Evolutionary conservation across 306 rosid species (phyloP).

Genomic region (Castanea crenata): DNA sequence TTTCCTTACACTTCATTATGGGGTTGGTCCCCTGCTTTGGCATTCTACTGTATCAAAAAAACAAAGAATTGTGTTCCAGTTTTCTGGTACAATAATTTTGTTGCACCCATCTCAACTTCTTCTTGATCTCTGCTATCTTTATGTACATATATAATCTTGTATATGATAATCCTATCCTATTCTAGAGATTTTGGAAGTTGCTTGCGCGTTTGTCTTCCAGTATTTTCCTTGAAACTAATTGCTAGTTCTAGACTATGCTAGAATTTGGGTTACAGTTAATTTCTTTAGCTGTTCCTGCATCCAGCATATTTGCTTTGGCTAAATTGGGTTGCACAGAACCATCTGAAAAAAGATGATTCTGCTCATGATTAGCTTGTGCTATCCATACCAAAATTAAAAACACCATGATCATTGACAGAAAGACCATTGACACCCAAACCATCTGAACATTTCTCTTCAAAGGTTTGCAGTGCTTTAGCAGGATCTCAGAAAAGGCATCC

Average conservation of each 20-base stretch:
- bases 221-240: neutral
- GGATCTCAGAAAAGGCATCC: constrained; percentile 56
- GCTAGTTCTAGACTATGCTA: constrained; percentile 11
- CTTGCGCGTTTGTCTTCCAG: constrained; percentile 31
- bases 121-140: neutral
- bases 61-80: neutral
- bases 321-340: constrained; percentile 40
- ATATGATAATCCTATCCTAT: neutral
- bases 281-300: constrained; percentile 26
- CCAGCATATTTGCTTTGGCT: constrained; percentile 14
- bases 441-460: constrained; percentile 40
- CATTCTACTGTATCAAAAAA: neutral
- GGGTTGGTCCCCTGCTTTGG: constrained; percentile 34
- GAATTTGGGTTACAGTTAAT: neutral
- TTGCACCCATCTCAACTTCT: neutral
- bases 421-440: constrained; percentile 43
- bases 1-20: neutral
- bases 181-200: constrained; percentile 9
- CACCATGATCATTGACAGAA: constrained; percentile 44
- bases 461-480: constrained; percentile 57
- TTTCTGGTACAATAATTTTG: neutral
- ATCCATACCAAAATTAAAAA: constrained; percentile 49
- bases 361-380: constrained; percentile 25
- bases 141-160: constrained; percentile 4
- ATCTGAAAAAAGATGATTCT: constrained; percentile 20